Evolutionary conservation across 441 rosid species (phyloP).

Genomic region (Pelargonium australe): DNA sequence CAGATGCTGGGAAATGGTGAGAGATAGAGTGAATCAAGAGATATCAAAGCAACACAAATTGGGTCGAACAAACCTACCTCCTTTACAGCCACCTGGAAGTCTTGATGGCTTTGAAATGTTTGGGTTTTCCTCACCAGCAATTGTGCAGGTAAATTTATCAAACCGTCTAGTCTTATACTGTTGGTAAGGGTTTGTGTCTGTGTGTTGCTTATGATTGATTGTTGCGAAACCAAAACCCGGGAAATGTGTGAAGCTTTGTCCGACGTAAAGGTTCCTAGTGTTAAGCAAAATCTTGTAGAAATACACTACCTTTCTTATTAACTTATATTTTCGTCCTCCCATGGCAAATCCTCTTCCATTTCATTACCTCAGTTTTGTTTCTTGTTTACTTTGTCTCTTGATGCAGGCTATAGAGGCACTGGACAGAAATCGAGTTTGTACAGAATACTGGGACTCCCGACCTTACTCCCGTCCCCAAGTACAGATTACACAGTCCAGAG

Average conservation of each 20-base stretch:
- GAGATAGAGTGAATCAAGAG: slow-evolving; percentile 90
- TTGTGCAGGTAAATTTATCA: slow-evolving; percentile 66
- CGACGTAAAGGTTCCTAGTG: no score
- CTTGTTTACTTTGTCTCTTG: slow-evolving; percentile 8
- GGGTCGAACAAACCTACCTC: slow-evolving; percentile 75
- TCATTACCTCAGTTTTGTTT: neutral
- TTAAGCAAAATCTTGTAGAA: no score
- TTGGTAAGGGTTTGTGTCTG: no score
- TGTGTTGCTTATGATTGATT: neutral
- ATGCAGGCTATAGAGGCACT: slow-evolving; percentile 83
- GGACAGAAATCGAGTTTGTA: slow-evolving; percentile 77
- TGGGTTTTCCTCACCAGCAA: slow-evolving; percentile 89
- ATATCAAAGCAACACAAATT: slow-evolving; percentile 73
- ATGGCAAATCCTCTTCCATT: neutral
- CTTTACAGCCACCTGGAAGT: slow-evolving; percentile 93
- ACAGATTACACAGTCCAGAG: slow-evolving; percentile 44
- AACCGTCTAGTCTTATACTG: neutral
- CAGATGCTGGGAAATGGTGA: slow-evolving; percentile 99
- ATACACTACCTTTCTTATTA: no score
- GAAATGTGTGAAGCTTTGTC: neutral
- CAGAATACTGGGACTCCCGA: slow-evolving; percentile 86
- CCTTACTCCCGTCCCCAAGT: slow-evolving; percentile 86
- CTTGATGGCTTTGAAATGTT: slow-evolving; percentile 97
- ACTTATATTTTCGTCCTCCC: no score
- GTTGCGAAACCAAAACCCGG: neutral